Evolutionary conservation across 495 filamentous ascomycete species (phyloP), one percentile per base, ranked within the genome.

Genomic region (Lasiosphaeris hirsuta): DNA sequence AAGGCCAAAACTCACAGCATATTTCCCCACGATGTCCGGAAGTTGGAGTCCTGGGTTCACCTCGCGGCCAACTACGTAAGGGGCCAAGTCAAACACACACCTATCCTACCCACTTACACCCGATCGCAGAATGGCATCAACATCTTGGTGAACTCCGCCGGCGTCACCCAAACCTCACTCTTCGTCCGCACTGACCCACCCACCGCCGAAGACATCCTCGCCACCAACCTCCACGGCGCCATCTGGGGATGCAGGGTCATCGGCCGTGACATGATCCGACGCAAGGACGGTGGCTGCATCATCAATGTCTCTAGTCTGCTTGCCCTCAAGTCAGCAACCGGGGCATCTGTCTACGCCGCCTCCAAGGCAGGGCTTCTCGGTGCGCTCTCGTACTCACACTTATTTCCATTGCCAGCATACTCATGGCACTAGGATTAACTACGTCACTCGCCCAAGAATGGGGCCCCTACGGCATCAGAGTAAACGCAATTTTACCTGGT

Each of bases 401-500:
- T 15, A n/a, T 18, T 35, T 19, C 34, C 14, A 17, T 57, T 54
- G 54, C 41, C 59, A 52, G 62, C 46, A 40, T 46, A 19, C 35
- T 3, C 49, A 37, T 62, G 48, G 13, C 37, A 68, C 7, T 47
- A 81, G 84, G 80, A 39, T 70, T 96, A 36, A 93, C 90, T 0
- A 76, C 86, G 30, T 81, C 89, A 13, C 64, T 94, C 4, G 82
- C 87, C 10, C 77, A 75, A 17, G 90, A 94, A 61, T 70, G 84
- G 2, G 85, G 78, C 2, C 64, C 64, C 15, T 69, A 72, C 33
- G 74, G 79, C 9, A 78, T 93, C 47, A 76, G 90, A 14, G 87
- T 88, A 33, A 96, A 95, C 72, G 87, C 84, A 4, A 84, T 96
- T 55, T 67, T 90, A n/a, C 90, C 90, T 1, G 90, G 90, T 11